Evolutionary conservation across 1,139 yeast genomes (phyloP), one percentile per base, ranked within the genome.

Genomic region (Yamadazyma triangularis): DNA sequence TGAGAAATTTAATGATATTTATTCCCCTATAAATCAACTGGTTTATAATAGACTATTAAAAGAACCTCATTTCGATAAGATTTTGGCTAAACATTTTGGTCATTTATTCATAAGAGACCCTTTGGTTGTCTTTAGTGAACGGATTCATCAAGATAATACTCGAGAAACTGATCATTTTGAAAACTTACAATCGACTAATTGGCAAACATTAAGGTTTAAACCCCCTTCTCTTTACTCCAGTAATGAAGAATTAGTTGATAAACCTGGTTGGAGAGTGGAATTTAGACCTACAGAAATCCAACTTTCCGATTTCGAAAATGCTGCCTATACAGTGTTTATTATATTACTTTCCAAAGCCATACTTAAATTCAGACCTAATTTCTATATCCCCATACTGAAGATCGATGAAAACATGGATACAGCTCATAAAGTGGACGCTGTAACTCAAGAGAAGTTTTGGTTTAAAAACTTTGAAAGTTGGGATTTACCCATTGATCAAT

Each of bases 241-340:
- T 70, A 39, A 44, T 10, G 44, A 43, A 2, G 59, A 56, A 27
- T 48, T 64, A 28, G 36, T 49, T 1, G 24, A 33, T 8, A 64
- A 51, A 24, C 95, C 96, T 2, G 99, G 99, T 12, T 91, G 98
- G 98, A 73, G 99, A 52, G 96, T 91, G 15, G 99, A 91, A 62
- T 87, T 91, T 57, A 74, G 99, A 44, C 89, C 97, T 16, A 77
- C 91, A 84, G 99, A 91, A 50, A 84, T 91, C 35, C 97, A 93
- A 54, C 51, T 89, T 36, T 84, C 96, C 6, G 98, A 91, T 58
- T 93, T 91, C 54, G 99, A 91, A 56, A 91, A 91, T 54, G 96
- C 98, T 2, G 98, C 98, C 1, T 87, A 76, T 53, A 70, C 95
- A 1, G 74, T 74, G 11, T 83, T 91, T 50, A 67, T 86, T 26